A percentile compares a stretch with the other conserved stretches of the same genome.
Evolutionary conservation across 495 filamentous ascomycete species (phyloP).

Genomic region (Eremomyces bilateralis): DNA sequence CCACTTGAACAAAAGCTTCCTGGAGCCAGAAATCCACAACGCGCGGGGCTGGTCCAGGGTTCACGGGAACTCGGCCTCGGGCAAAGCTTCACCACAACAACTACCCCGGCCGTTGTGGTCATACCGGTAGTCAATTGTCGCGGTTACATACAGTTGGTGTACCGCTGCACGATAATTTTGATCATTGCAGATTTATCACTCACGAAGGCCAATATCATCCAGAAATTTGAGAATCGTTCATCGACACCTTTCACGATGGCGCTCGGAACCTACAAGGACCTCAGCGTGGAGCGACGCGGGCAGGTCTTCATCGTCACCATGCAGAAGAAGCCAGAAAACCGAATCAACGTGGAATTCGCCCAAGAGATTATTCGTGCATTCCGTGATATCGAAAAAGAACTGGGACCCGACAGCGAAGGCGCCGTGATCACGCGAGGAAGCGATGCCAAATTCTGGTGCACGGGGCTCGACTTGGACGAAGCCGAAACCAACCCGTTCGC

Average conservation of each 20-base stretch:
- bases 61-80: neutral
- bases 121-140: neutral
- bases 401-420: constrained; percentile 23
- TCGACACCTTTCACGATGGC: too few species aligned
- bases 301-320: constrained; percentile 29
- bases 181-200: too few species aligned
- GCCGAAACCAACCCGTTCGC: constrained; percentile 25
- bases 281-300: constrained; percentile 15
- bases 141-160: too few species aligned
- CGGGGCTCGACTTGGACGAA: constrained; percentile 29
- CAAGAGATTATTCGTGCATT: constrained; percentile 28
- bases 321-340: constrained; percentile 28
- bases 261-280: constrained; percentile 12
- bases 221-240: too few species aligned
- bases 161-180: too few species aligned
- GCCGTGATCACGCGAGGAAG: constrained; percentile 26
- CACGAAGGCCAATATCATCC: too few species aligned
- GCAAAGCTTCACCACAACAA: neutral
- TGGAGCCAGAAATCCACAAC: too few species aligned
- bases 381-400: constrained; percentile 20
- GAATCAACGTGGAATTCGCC: constrained; percentile 23
- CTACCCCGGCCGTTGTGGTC: neutral
- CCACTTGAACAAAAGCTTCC: too few species aligned
- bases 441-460: constrained; percentile 31
- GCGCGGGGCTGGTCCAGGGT: neutral